Percentiles rank a stretch among this genome's conserved stretches.
Evolutionary conservation across 2,329 filamentous ascomycete genomes (phyloP).

Genomic region (Bipolaris victoriae): DNA sequence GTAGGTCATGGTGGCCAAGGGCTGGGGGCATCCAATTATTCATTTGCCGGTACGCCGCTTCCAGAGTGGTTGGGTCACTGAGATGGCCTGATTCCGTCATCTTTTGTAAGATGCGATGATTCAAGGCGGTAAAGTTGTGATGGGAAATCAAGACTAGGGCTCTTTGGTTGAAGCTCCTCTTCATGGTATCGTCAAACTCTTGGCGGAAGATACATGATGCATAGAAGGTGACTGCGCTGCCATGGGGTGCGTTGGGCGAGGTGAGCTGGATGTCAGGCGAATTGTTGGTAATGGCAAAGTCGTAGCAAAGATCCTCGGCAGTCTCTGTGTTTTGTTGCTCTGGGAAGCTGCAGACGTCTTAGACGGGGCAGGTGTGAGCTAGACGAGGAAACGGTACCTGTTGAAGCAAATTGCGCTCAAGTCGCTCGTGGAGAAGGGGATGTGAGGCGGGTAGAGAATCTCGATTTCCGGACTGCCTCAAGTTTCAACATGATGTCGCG

Average conservation of each 20-base stretch:
- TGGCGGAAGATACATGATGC: constrained; percentile 51
- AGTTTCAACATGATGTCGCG: constrained; percentile 11
- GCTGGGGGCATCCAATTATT: constrained; percentile 46
- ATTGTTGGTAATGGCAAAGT: constrained; percentile 51
- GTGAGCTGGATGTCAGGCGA: constrained; percentile 63
- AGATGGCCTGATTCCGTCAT: constrained; percentile 48
- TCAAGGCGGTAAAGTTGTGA: constrained; percentile 49
- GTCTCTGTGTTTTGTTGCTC: constrained; percentile 52
- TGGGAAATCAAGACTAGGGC: constrained; percentile 50
- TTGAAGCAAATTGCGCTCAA: constrained; percentile 53
- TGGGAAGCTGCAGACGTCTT: constrained; percentile 44
- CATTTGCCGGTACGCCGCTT: constrained; percentile 49
- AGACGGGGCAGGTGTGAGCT: constrained; percentile 5
- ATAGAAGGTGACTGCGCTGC: constrained; percentile 46
- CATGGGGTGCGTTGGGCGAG: constrained; percentile 49
- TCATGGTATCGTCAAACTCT: constrained; percentile 50
- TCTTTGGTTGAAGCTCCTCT: constrained; percentile 52
- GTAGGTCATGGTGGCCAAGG: constrained; percentile 47
- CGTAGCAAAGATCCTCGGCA: constrained; percentile 48
- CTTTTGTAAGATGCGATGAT: constrained; percentile 42
- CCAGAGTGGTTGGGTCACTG: constrained; percentile 48
- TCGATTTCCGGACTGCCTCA: constrained; percentile 49
- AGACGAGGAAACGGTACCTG: constrained; percentile 31
- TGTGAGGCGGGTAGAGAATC: constrained; percentile 50
- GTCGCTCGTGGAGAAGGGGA: constrained; percentile 47